A percentile compares a stretch with the other conserved stretches of the same genome.
Conservation (phyloP, 192 early-diverging fungal species). For the Phlyctochytrium planicorne region DNA sequence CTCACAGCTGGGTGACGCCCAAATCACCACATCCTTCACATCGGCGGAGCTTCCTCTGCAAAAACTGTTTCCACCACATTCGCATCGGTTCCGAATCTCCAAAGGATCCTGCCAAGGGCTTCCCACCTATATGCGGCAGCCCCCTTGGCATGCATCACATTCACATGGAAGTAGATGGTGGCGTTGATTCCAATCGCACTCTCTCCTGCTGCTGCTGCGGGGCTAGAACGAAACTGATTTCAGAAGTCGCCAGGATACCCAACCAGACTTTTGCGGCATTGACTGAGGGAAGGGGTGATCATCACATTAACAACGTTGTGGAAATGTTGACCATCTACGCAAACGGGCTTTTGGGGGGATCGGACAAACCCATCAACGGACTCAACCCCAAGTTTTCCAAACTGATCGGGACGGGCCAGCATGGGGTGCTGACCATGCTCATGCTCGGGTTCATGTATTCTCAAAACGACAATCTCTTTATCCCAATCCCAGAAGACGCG, state of each 20-base stretch:
- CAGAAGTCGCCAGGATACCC: too few relatives aligned
- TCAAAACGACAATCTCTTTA: not conserved
- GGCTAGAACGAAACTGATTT: too few relatives aligned
- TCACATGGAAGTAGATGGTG: not conserved
- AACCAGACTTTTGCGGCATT: too few relatives aligned
- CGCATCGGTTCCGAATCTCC: not conserved
- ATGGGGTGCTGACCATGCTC: not conserved
- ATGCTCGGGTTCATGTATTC: not conserved
- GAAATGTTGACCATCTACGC: not conserved
- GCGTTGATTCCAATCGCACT: not conserved
- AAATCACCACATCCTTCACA: not conserved
- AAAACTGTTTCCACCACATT: not conserved
- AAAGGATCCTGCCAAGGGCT: not conserved
- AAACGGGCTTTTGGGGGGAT: not conserved
- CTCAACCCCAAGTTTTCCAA: not conserved
- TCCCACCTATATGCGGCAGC: not conserved
- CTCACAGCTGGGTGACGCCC: not conserved
- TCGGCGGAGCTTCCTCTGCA: not conserved
- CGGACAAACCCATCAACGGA: not conserved
- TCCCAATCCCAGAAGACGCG: not conserved
- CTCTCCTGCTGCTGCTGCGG: too few relatives aligned
- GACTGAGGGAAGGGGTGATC: too few relatives aligned
- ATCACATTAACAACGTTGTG: too few relatives aligned
- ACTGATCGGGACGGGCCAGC: not conserved
- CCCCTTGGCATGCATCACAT: not conserved